Evolutionary conservation across 116 monocot genomes (phyloP), one percentile per base, ranked within the genome.

Genomic region (Trichopus zeylanicus): DNA sequence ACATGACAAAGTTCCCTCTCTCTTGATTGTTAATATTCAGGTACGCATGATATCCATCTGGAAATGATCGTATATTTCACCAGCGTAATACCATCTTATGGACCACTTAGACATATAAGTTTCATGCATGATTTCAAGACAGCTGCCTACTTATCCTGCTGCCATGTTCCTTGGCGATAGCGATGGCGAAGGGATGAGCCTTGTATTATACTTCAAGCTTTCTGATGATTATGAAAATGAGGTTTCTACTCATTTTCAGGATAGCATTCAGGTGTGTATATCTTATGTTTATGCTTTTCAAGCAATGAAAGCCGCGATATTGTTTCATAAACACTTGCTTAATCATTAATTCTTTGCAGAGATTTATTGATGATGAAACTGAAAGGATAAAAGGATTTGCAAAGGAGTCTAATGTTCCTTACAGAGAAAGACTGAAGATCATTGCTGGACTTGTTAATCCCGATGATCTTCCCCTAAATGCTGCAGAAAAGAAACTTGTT

Each of bases 371-470:
- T 18, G 86, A 98, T 69, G 98, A 91, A 74, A 75, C 67, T 12
- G 97, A 97, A 67, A 91, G 70, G 57, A 56, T 91, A 16, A 97
- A 81, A 75, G 87, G 91, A 12, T 97, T 87, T 63, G 56, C 79
- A 29, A 71, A 60, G 73, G 98, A 98, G 20, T 84, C 98, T 2
- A 68, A 46, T 19, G 61, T 83, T 39, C 67, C 78, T 1, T 98
- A 70, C 48, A 67, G 98, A 65, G 98, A 98, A 67, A 79, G 98
- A 60, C 68, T 98, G 59, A 98, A 98, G 52, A 91, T 98, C n/a
- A 53, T 91, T 63, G 91, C 81, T 13, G 74, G 87, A 25, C 38
- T 91, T 46, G 77, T 67, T 57, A 98, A 98, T 67, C 82, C 83
- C 16, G 98, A 91, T 20, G 98, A 98, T 53, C 78, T 98, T 37